Percentiles rank a stretch among this genome's conserved stretches.
phyloP scores from a whole-genome alignment of 2,329 filamentous ascomycete genomes.

The Coleophoma cylindrospora region DNA sequence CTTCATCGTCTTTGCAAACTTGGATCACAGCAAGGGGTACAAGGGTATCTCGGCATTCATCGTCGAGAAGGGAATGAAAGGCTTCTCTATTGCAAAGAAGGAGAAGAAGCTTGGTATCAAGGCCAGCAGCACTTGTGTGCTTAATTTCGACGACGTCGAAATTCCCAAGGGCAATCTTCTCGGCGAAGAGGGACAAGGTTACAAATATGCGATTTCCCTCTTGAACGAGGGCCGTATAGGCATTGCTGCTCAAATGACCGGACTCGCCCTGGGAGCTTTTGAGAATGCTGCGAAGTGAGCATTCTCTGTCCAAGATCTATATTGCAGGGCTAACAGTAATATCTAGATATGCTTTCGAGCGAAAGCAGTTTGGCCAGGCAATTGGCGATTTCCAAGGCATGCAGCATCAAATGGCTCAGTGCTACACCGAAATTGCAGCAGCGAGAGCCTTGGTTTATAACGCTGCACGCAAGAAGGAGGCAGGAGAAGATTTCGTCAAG shows the following conservation, averaged over 20 bases:
- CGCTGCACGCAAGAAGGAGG: slow-evolving; percentile 95
- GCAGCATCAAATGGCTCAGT: slow-evolving; percentile 97
- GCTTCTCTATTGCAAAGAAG: slow-evolving; percentile 97
- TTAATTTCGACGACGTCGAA: slow-evolving; percentile 96
- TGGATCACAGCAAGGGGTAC: slow-evolving; percentile 89
- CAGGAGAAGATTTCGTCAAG: slow-evolving; percentile 87
- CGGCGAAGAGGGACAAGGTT: slow-evolving; percentile 84
- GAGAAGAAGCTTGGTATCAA: slow-evolving; percentile 99
- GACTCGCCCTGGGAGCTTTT: slow-evolving; percentile 87
- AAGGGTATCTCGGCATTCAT: slow-evolving; percentile 96
- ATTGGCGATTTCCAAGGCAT: slow-evolving; percentile 98
- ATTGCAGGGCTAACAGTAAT: slow-evolving; percentile 10
- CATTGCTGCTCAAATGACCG: slow-evolving; percentile 98
- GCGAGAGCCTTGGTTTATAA: slow-evolving; percentile 93
- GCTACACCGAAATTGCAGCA: slow-evolving; percentile 88
- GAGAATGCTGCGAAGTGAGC: slow-evolving; percentile 80
- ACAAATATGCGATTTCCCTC: slow-evolving; percentile 94
- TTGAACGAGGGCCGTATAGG: slow-evolving; percentile 97
- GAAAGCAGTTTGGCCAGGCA: slow-evolving; percentile 90
- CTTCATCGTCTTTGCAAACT: slow-evolving; percentile 97
- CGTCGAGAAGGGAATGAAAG: slow-evolving; percentile 82
- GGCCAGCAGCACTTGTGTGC: slow-evolving; percentile 91
- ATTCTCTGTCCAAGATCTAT: neutral
- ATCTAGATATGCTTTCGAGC: slow-evolving; percentile 84
- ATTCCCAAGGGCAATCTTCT: slow-evolving; percentile 85